Evolutionary conservation across 805 yeast species (phyloP), one percentile per base, ranked within the genome.

Genomic region (Lipomyces sp.): DNA sequence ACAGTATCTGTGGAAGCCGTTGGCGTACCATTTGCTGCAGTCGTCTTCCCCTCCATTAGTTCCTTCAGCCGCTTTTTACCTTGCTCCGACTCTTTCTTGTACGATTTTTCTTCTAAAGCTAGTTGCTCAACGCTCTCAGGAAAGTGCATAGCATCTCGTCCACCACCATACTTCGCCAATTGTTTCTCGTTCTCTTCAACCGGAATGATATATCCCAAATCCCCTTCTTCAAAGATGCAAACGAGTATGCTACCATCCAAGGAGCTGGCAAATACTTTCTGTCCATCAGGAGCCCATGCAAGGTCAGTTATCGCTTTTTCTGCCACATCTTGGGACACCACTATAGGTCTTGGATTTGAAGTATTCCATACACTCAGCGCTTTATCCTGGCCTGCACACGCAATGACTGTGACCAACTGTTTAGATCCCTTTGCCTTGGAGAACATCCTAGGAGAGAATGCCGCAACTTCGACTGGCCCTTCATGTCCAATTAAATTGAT

Each of bases 381-480:
- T 73, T 90, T 87, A 77, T 94, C 99, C 77, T 94, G 98, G 10
- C 98, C 98, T 13, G 94, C 97, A 35, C 97, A 90, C 1, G 98
- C 97, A n/a, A 94, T 81, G 0, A 94, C 85, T 0, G 97, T 88
- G 6, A 89, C 82, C 29, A 72, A 72, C 13, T 70, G 61, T 69
- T 76, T 76, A 45, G 64, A 62, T 56, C 82, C 78, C 64, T 76
- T 73, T 65, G 61, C 69, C 30, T 73, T 58, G 13, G 73, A 45
- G 64, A 76, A 81, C 65, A 78, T 73, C 6, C 82, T 73, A 0
- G 83, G 83, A 45, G 86, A 82, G 71, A 87, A 87, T 1, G 84
- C 76, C 59, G 87, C 86, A 7, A 85, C 89, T 74, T 87, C 90
- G 64, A 87, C 84, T 0, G 90, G 89, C 0, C 87, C 89, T 69